These are phyloP conservation scores for Cercospora citrullina DNA, from an alignment of 2,329 filamentous ascomycete species.

Conservation along the genomic window DNA sequence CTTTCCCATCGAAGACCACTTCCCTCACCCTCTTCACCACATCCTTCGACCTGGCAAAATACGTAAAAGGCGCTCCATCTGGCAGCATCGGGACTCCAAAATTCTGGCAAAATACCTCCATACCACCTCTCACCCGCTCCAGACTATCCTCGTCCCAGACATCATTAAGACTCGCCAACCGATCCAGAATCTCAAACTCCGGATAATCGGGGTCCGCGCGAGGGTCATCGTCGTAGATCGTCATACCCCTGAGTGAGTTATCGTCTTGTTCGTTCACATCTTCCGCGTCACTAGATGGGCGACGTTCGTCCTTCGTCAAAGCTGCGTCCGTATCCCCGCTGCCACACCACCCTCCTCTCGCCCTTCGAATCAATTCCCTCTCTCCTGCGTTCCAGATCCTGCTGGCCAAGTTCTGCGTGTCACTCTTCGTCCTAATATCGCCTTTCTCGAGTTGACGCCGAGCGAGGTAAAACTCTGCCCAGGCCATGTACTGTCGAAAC, in stretches of 20 bases:
- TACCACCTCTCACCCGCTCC: neutral
- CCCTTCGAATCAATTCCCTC: neutral
- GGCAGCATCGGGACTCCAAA: neutral
- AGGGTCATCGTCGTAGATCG: neutral
- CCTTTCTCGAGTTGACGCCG: neutral
- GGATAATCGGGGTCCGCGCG: neutral
- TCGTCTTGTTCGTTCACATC: neutral
- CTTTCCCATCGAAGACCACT: neutral
- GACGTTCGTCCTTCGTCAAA: neutral
- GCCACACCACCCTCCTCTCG: neutral
- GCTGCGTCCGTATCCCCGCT: neutral
- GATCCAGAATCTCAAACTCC: neutral
- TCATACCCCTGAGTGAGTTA: neutral
- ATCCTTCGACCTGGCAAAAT: neutral
- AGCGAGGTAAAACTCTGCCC: neutral
- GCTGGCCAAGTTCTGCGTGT: neutral
- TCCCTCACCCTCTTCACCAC: neutral
- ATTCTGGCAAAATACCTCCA: neutral
- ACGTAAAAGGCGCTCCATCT: neutral
- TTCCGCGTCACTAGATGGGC: neutral
- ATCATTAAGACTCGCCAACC: neutral
- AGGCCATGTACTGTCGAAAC: neutral
- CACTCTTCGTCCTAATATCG: neutral
- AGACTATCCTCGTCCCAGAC: neutral
- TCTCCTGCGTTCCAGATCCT: neutral